These are phyloP conservation scores for Candida montana DNA, from an alignment of 805 yeast genomes.

Conservation along the genomic window DNA sequence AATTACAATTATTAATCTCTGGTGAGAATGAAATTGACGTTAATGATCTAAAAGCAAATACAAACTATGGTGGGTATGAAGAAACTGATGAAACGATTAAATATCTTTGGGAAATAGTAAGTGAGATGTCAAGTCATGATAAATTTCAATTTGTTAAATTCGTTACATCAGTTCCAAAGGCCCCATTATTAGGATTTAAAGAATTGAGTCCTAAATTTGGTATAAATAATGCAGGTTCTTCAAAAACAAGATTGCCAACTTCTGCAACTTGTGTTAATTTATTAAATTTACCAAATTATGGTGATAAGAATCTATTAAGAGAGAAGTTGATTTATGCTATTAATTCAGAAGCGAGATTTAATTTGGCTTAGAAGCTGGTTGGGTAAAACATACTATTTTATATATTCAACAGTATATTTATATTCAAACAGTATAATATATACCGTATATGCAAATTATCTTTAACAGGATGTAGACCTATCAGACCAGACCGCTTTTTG, in stretches of 20 bases:
- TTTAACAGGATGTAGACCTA: too few species aligned
- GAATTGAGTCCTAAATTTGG: conserved; percentile 76
- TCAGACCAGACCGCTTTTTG: too few species aligned
- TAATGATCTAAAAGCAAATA: conserved; percentile 58
- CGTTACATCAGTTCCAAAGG: conserved; percentile 88
- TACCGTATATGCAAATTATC: too few species aligned
- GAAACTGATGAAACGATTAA: conserved; percentile 52
- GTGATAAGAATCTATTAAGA: conserved; percentile 48
- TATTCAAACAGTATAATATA: too few species aligned
- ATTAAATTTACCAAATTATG: conserved; percentile 80
- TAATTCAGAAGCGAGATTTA: conserved; percentile 81
- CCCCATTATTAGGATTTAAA: conserved; percentile 84
- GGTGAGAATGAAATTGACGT: conserved; percentile 66
- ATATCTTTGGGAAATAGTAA: conserved; percentile 71
- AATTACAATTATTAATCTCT: conserved; percentile 77
- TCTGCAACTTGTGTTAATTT: conserved; percentile 92
- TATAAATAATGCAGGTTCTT: conserved; percentile 59
- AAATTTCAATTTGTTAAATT: conserved; percentile 68
- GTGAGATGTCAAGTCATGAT: conserved; percentile 61
- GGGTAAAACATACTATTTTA: background rate
- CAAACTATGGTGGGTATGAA: conserved; percentile 60
- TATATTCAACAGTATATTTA: background rate
- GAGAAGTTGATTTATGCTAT: conserved; percentile 74
- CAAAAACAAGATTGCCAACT: conserved; percentile 58
- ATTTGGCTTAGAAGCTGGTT: conserved; percentile 36